Conservation (phyloP, 257 asterid genomes). For the Nicotiana paniculata region DNA sequence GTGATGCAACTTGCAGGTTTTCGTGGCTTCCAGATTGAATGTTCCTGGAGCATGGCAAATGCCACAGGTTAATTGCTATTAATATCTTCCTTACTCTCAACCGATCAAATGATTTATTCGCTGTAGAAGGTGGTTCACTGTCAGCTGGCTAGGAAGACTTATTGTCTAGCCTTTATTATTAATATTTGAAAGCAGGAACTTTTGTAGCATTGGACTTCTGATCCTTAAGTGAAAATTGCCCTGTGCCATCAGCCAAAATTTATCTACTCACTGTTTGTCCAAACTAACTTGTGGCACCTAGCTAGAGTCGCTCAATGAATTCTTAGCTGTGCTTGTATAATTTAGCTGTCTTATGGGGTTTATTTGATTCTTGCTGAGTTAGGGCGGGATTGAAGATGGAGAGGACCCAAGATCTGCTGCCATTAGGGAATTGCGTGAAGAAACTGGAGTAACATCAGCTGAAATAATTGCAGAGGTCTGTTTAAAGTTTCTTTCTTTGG, state of each 20-base stretch:
- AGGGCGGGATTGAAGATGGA: conserved; percentile 97
- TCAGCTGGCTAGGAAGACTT: not conserved
- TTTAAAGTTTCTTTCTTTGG: conserved; percentile 1
- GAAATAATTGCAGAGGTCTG: conserved; percentile 83
- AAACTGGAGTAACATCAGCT: conserved; percentile 89
- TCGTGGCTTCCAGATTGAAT: conserved; percentile 91
- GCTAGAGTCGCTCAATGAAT: not conserved
- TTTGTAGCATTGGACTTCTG: too few relatives aligned
- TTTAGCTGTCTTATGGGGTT: not conserved
- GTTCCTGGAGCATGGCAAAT: conserved; percentile 99
- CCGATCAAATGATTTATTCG: not conserved
- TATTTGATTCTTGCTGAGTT: conserved; percentile 1
- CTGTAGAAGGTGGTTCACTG: not conserved
- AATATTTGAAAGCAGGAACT: not conserved
- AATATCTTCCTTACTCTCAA: not conserved
- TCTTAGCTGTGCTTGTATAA: not conserved
- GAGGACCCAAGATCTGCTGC: conserved; percentile 97
- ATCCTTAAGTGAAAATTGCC: not conserved
- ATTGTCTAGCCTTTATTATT: not conserved
- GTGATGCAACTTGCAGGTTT: conserved; percentile 50
- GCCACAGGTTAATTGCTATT: conserved; percentile 71
- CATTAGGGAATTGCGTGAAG: conserved; percentile 79
- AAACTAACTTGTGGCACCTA: not conserved
- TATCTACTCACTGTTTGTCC: not conserved
- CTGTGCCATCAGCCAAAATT: not conserved